Evolutionary conservation across 1,284 basidiomycete species (phyloP).

Genomic region (Ustilago esculenta): DNA sequence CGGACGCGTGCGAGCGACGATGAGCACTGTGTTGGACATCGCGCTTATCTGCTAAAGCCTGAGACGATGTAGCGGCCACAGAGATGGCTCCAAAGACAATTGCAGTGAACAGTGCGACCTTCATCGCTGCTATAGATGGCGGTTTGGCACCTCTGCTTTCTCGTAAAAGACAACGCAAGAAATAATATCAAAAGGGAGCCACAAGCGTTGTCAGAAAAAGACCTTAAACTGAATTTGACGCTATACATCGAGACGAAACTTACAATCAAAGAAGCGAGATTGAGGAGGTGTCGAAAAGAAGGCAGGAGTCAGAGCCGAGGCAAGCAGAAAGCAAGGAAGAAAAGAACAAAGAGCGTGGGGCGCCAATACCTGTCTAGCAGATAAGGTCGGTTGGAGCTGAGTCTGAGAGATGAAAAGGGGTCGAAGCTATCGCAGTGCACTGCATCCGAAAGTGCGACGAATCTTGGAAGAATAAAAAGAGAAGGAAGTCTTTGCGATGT

Average conservation of each 20-base stretch:
- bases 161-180: too few relatives aligned
- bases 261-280: not conserved
- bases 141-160: too few relatives aligned
- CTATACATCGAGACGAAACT: not conserved
- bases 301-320: too few relatives aligned
- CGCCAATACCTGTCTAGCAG: slow-evolving; percentile 24
- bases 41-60: slow-evolving; percentile 7
- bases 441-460: too few relatives aligned
- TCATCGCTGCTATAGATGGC: slow-evolving; percentile 29
- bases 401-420: not conserved
- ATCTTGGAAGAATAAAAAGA: too few relatives aligned
- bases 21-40: not conserved
- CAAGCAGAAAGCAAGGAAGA: not conserved
- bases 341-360: slow-evolving; percentile 20
- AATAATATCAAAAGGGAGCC: too few relatives aligned
- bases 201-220: slow-evolving; percentile 2
- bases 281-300: too few relatives aligned
- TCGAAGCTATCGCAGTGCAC: too few relatives aligned
- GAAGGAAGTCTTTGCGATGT: too few relatives aligned
- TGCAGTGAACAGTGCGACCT: slow-evolving; percentile 25
- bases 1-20: not conserved
- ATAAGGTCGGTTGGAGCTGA: not conserved
- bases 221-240: too few relatives aligned
- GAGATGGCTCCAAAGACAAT: slow-evolving; percentile 45
- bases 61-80: slow-evolving; percentile 30